A percentile compares a stretch with the other conserved stretches of the same genome.
Conservation (phyloP, 75 land plant species). For the Isoetes taiwanensis region DNA sequence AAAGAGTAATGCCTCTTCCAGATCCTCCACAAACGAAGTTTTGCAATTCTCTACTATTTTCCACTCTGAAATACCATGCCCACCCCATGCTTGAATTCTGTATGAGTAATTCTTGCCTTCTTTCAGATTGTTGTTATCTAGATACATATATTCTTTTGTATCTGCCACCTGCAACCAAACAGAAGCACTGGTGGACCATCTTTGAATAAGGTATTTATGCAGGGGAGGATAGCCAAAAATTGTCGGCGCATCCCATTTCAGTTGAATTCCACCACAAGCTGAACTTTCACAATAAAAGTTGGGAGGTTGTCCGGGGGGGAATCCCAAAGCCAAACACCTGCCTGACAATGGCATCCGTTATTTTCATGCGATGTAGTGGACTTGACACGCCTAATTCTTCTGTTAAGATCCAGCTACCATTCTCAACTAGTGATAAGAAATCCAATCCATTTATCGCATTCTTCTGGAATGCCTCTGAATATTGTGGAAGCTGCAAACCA, state of each 20-base stretch:
- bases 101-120: conserved; percentile 14
- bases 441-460: conserved; percentile 33
- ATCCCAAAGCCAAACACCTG: conserved; percentile 26
- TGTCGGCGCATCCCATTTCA: conserved; percentile 18
- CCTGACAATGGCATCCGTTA: conserved; percentile 24
- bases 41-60: conserved; percentile 8
- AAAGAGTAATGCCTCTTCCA: background rate
- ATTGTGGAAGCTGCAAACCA: conserved; percentile 30
- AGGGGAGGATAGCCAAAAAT: conserved; percentile 22
- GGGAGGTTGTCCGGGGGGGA: conserved; percentile 13
- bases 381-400: conserved; percentile 25
- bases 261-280: conserved; percentile 16
- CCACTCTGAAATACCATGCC: conserved; percentile 32
- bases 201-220: conserved; percentile 23
- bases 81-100: conserved; percentile 28
- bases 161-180: conserved; percentile 24
- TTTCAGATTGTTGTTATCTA: conserved; percentile 14
- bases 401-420: conserved; percentile 15
- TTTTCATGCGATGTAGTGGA: conserved; percentile 20
- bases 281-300: conserved; percentile 10
- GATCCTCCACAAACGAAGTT: too few relatives aligned
- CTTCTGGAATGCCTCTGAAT: conserved; percentile 25
- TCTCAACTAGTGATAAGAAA: conserved; percentile 27
- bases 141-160: conserved; percentile 11
- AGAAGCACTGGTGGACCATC: conserved; percentile 15